A percentile compares a stretch with the other conserved stretches of the same genome.
phyloP scores from a whole-genome alignment of 257 asterid genomes.

The Nicotiana obtusifolia region DNA sequence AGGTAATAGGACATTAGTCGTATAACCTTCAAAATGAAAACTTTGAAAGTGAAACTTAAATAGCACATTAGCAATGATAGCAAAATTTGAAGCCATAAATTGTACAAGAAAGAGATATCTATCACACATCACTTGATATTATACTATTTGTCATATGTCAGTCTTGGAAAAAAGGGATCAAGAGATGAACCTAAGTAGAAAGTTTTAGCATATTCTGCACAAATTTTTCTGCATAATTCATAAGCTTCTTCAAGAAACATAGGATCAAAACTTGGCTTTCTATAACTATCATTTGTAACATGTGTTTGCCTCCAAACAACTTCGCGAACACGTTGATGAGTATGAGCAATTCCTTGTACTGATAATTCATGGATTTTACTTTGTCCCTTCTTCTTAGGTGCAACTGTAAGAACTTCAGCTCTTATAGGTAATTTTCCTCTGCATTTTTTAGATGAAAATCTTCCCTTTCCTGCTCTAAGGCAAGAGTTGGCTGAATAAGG shows the following conservation, averaged over 20 bases:
- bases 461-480: conserved; percentile 12
- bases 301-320: conserved; percentile 52
- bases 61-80: background rate
- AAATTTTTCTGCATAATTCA: conserved; percentile 58
- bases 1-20: too few relatives aligned
- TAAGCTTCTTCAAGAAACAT: conserved; percentile 66
- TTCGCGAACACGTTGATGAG: conserved; percentile 39
- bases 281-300: conserved; percentile 5
- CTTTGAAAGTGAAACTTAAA: background rate
- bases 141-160: background rate
- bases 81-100: background rate
- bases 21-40: background rate
- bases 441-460: conserved; percentile 6
- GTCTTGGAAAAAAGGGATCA: background rate
- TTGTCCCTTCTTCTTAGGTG: conserved; percentile 29
- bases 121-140: too few relatives aligned
- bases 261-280: conserved; percentile 37
- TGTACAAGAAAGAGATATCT: background rate
- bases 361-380: conserved; percentile 28
- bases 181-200: conserved; percentile 53
- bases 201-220: conserved; percentile 83
- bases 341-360: conserved; percentile 34
- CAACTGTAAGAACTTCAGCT: conserved; percentile 38
- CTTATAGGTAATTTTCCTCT: conserved; percentile 11
- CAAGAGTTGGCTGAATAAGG: conserved; percentile 23